Evolutionary conservation across 805 yeast species (phyloP).

Genomic region (Barnettozyma sp.): DNA sequence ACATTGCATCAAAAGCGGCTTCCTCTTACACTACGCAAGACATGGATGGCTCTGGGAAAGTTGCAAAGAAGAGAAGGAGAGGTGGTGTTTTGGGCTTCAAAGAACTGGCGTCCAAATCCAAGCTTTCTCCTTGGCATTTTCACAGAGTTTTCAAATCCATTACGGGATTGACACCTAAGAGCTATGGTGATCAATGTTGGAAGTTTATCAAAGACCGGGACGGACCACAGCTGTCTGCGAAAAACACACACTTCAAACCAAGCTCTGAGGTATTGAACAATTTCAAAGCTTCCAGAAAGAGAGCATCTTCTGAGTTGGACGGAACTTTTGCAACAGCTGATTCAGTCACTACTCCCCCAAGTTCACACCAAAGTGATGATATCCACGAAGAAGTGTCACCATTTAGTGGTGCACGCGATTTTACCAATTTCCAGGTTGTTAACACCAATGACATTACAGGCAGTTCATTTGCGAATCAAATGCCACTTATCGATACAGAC

Average conservation of each 20-base stretch:
- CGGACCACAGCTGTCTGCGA: constrained; percentile 14
- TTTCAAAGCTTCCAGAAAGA: constrained; percentile 9
- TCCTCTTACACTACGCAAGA: constrained; percentile 28
- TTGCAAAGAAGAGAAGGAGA: constrained; percentile 47
- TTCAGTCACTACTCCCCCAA: constrained; percentile 1
- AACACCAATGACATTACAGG: not conserved
- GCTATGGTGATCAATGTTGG: constrained; percentile 81
- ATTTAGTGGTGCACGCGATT: not conserved
- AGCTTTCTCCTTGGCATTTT: constrained; percentile 87
- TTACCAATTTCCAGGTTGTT: not conserved
- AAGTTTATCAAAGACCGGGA: constrained; percentile 40
- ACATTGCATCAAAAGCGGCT: constrained; percentile 75
- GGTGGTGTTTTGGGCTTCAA: constrained; percentile 81
- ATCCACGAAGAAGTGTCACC: constrained; percentile 6
- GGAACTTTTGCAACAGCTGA: constrained; percentile 7
- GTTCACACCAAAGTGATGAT: not conserved
- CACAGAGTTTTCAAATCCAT: constrained; percentile 84
- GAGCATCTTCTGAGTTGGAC: constrained; percentile 8
- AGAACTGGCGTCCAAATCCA: constrained; percentile 79
- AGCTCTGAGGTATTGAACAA: constrained; percentile 17
- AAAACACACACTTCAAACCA: constrained; percentile 22
- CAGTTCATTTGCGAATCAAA: not conserved
- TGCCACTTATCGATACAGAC: constrained; percentile 10
- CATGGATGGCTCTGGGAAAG: constrained; percentile 3
- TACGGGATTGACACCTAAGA: constrained; percentile 82